These are phyloP conservation scores for Pleurotus eryngii DNA, from an alignment of 768 basidiomycete species.

Conservation along the genomic window DNA sequence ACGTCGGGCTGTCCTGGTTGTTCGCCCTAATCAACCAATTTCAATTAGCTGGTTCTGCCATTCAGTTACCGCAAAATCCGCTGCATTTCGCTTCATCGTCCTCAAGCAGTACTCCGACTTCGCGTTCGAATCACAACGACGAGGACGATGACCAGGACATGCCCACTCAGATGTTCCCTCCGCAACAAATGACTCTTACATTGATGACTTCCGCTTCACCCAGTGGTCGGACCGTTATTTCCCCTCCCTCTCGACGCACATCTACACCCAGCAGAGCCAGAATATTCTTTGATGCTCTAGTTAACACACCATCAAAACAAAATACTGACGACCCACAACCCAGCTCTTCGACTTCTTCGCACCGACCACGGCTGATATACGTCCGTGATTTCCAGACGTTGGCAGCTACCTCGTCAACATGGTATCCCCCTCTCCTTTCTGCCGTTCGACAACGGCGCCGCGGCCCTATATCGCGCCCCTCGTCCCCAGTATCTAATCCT, in stretches of 20 bases:
- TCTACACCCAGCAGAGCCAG: constrained; percentile 56
- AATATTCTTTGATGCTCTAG: constrained; percentile 72
- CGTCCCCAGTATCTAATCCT: constrained; percentile 62
- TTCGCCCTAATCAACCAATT: not conserved
- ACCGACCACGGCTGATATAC: constrained; percentile 73
- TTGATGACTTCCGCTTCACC: constrained; percentile 34
- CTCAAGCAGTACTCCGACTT: constrained; percentile 14
- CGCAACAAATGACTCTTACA: constrained; percentile 40
- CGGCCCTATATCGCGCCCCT: constrained; percentile 55
- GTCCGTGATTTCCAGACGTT: constrained; percentile 80
- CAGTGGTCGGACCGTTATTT: constrained; percentile 36
- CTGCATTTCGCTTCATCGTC: constrained; percentile 56
- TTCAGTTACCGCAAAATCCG: constrained; percentile 72
- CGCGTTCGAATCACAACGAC: constrained; percentile 27
- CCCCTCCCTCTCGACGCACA: constrained; percentile 39
- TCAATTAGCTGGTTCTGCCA: constrained; percentile 59
- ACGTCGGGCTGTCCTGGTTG: not conserved
- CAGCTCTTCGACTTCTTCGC: constrained; percentile 23
- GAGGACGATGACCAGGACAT: constrained; percentile 42
- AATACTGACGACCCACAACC: constrained; percentile 10
- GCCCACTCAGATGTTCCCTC: constrained; percentile 24
- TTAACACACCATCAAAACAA: constrained; percentile 52
- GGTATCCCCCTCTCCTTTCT: constrained; percentile 79
- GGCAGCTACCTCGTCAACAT: constrained; percentile 63
- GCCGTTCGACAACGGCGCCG: constrained; percentile 77